Evolutionary conservation across 1,284 basidiomycete genomes (phyloP).

Genomic region (Cerrena zonata): DNA sequence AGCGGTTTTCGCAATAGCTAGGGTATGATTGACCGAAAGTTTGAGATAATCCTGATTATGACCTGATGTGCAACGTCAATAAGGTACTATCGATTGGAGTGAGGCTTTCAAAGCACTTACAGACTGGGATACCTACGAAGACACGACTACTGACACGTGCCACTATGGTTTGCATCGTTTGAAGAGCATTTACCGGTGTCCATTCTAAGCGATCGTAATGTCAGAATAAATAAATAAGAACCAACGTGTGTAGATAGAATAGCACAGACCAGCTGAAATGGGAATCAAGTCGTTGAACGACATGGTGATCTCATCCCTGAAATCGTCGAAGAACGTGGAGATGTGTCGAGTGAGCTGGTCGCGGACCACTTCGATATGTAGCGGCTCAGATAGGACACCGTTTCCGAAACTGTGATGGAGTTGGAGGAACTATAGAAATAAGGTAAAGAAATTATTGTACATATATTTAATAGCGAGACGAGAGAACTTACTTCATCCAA

Average conservation of each 20-base stretch:
- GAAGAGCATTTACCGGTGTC: conserved; percentile 5
- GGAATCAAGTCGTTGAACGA: conserved; percentile 30
- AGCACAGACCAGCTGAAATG: conserved; percentile 11
- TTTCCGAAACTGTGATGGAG: conserved; percentile 35
- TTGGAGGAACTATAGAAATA: conserved; percentile 28
- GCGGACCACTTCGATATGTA: conserved; percentile 34
- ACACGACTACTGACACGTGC: conserved; percentile 10
- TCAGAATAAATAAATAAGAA: background rate
- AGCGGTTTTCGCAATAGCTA: conserved; percentile 15
- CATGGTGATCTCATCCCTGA: conserved; percentile 33
- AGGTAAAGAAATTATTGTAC: background rate
- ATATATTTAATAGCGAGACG: background rate
- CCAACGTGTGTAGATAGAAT: background rate
- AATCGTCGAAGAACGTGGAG: conserved; percentile 27
- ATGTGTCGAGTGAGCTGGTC: conserved; percentile 35
- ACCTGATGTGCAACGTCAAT: conserved; percentile 15
- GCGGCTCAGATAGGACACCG: conserved; percentile 29
- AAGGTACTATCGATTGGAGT: background rate
- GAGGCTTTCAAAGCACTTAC: background rate
- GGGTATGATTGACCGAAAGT: conserved; percentile 15
- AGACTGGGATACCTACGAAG: conserved; percentile 12
- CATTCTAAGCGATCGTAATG: conserved; percentile 8
- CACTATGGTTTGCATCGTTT: conserved; percentile 7
- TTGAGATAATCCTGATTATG: conserved; percentile 17
- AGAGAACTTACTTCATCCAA: conserved; percentile 22